phyloP scores from a whole-genome alignment of 1,139 yeast genomes.

The Lodderomyces oxycetoniae region DNA sequence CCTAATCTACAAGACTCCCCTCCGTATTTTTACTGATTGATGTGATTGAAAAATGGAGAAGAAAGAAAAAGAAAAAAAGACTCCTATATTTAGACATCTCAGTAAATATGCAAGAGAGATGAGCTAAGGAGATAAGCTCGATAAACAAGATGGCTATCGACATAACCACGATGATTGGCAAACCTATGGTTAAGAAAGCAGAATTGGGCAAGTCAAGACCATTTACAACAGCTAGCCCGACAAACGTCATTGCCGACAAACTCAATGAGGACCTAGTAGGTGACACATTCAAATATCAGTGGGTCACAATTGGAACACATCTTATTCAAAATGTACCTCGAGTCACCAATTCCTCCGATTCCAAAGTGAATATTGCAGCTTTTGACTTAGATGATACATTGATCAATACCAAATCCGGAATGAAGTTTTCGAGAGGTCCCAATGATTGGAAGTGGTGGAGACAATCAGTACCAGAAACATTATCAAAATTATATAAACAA shows the following conservation, averaged over 20 bases:
- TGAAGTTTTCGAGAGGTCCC: constrained; percentile 50
- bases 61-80: too few relatives aligned
- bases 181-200: constrained; percentile 1
- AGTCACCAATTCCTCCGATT: constrained; percentile 1
- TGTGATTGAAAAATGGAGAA: too few relatives aligned
- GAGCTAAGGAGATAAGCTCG: too few relatives aligned
- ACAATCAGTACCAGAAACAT: constrained; percentile 23
- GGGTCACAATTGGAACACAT: constrained; percentile 34
- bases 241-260: constrained; percentile 2
- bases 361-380: constrained; percentile 47
- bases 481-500: constrained; percentile 21
- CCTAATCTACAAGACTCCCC: not conserved
- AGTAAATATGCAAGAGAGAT: too few relatives aligned
- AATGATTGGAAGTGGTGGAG: constrained; percentile 68
- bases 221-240: constrained; percentile 3
- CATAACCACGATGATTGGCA: constrained; percentile 7
- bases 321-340: constrained; percentile 30
- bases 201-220: constrained; percentile 1
- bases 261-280: not conserved
- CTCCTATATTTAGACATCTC: too few relatives aligned
- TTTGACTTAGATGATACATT: constrained; percentile 77
- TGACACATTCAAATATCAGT: constrained; percentile 12
- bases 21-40: not conserved
- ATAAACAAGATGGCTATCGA: constrained; percentile 4
- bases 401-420: constrained; percentile 56